phyloP scores from a whole-genome alignment of 1,284 basidiomycete genomes.

The Malassezia yamatoensis region DNA sequence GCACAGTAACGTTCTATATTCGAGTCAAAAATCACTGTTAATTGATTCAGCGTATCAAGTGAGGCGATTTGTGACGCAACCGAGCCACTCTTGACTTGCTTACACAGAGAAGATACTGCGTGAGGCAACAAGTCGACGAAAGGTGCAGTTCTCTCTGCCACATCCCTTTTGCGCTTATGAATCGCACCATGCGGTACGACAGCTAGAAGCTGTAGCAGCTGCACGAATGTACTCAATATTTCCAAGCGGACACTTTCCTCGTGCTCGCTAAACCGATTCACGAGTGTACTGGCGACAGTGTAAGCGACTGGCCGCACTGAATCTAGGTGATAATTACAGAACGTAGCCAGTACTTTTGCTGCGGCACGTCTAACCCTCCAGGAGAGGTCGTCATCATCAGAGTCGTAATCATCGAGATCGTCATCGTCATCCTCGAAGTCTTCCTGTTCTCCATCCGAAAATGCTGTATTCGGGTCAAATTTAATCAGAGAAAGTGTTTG shows the following conservation, averaged over 20 bases:
- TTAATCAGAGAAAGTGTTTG: slow-evolving; percentile 69
- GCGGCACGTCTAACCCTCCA: slow-evolving; percentile 93
- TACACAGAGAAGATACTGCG: slow-evolving; percentile 1
- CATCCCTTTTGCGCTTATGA: not conserved
- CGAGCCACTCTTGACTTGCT: slow-evolving; percentile 1
- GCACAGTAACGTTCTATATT: not conserved
- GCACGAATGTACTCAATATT: slow-evolving; percentile 74
- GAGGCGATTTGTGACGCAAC: slow-evolving; percentile 2
- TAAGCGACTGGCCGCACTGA: slow-evolving; percentile 68
- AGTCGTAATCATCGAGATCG: slow-evolving; percentile 57
- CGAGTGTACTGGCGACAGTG: slow-evolving; percentile 72
- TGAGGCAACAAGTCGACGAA: not conserved
- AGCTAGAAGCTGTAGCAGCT: slow-evolving; percentile 66
- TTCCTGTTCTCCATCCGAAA: slow-evolving; percentile 52
- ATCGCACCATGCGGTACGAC: not conserved
- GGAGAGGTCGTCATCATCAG: slow-evolving; percentile 96
- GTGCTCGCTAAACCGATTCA: slow-evolving; percentile 81
- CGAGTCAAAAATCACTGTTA: not conserved
- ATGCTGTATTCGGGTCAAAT: slow-evolving; percentile 91
- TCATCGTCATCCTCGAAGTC: slow-evolving; percentile 55
- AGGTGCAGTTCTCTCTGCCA: not conserved
- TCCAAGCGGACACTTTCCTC: slow-evolving; percentile 94
- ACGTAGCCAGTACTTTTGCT: slow-evolving; percentile 73
- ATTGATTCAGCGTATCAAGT: slow-evolving; percentile 6
- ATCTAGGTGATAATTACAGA: slow-evolving; percentile 79